These are phyloP conservation scores for Pythium oligandrum DNA, from an alignment of 352 stramenopile species.

Conservation along the genomic window DNA sequence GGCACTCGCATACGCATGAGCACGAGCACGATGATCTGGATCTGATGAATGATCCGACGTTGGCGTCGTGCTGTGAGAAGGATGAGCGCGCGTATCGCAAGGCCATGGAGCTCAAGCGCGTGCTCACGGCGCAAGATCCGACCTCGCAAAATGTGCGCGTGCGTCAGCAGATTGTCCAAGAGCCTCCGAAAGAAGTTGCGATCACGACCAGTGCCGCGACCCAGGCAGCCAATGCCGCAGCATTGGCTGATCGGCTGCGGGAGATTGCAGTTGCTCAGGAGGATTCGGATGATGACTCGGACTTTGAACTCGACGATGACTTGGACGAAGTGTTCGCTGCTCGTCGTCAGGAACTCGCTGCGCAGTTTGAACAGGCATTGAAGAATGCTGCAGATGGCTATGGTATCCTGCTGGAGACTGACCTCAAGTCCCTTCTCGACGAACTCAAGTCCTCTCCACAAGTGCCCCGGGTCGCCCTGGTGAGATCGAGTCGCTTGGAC, in stretches of 20 bases:
- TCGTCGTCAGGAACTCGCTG: constrained; percentile 38
- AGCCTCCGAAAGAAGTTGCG: constrained; percentile 8
- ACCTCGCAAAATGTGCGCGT: constrained; percentile 44
- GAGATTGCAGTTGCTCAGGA: constrained; percentile 9
- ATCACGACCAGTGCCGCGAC: background rate
- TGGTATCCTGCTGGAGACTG: constrained; percentile 34
- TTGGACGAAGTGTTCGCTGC: constrained; percentile 30
- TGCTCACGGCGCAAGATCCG: constrained; percentile 53
- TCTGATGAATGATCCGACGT: constrained; percentile 47
- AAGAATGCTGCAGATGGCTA: constrained; percentile 51
- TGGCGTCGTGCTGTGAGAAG: constrained; percentile 62
- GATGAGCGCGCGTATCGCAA: constrained; percentile 53
- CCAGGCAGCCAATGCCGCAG: constrained; percentile 3
- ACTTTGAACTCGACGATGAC: constrained; percentile 44
- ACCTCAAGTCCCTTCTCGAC: constrained; percentile 23
- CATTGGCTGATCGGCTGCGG: constrained; percentile 5
- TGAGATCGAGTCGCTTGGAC: constrained; percentile 12
- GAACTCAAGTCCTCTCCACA: constrained; percentile 30
- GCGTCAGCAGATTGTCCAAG: constrained; percentile 57
- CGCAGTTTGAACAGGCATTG: constrained; percentile 35
- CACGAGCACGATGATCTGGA: constrained; percentile 21
- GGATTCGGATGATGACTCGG: constrained; percentile 19
- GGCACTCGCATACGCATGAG: constrained; percentile 7
- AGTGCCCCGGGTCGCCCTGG: constrained; percentile 40
- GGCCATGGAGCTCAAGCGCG: constrained; percentile 57